Percentiles rank a stretch among this genome's conserved stretches.
These are phyloP conservation scores for Trypanosoma platydactyli DNA, from an alignment of 208 protist species.

Conservation along the genomic window DNA sequence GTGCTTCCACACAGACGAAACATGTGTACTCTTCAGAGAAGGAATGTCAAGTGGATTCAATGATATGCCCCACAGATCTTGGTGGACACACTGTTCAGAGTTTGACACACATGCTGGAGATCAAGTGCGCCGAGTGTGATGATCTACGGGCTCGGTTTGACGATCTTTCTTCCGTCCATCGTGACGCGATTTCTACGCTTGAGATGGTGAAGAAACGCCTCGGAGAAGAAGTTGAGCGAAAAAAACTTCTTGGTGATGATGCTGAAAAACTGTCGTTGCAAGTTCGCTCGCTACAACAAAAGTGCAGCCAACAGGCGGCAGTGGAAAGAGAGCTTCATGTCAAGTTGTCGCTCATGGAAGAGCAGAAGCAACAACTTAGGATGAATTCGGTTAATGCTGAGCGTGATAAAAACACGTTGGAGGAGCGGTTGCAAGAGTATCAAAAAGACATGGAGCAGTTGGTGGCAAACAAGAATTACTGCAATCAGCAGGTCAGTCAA, in stretches of 20 bases:
- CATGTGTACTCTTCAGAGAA: conserved; percentile 17
- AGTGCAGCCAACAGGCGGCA: conserved; percentile 54
- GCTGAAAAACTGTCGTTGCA: conserved; percentile 66
- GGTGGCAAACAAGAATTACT: conserved; percentile 67
- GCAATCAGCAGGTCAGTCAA: conserved; percentile 63
- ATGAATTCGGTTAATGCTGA: conserved; percentile 38
- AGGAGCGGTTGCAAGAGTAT: conserved; percentile 62
- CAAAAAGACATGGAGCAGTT: conserved; percentile 79
- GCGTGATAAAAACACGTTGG: conserved; percentile 49
- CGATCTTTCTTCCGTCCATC: conserved; percentile 46
- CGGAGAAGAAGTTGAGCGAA: conserved; percentile 39
- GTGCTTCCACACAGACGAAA: conserved; percentile 20
- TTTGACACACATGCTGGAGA: conserved; percentile 51
- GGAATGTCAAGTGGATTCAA: conserved; percentile 40
- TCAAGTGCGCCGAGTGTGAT: conserved; percentile 73
- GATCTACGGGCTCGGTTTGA: conserved; percentile 53
- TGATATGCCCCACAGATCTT: conserved; percentile 19
- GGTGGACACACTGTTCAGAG: conserved; percentile 38
- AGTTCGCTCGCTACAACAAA: conserved; percentile 68
- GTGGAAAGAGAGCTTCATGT: conserved; percentile 50
- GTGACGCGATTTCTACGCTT: conserved; percentile 43
- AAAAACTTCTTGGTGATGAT: conserved; percentile 42
- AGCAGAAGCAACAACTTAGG: conserved; percentile 47
- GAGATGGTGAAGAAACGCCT: conserved; percentile 49
- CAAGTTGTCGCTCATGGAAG: conserved; percentile 39